Base-by-base conservation (phyloP, 176 grass and related monocot species). In the Coix lacrymajobi region DNA sequence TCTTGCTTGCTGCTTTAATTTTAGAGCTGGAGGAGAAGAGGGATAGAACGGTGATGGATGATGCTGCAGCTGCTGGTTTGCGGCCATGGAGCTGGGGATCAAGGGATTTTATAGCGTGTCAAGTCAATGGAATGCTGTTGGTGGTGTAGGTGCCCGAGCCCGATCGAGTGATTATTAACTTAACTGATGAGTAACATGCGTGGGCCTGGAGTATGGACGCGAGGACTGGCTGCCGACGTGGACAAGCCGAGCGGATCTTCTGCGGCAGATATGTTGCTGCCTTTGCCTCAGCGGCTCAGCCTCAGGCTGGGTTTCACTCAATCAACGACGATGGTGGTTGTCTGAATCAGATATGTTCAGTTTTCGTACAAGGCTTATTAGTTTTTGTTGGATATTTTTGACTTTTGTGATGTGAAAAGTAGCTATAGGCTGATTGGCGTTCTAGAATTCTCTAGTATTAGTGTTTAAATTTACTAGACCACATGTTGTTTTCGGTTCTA, bases 21-120 rank as follows among this genome's bases (percentile, higher is more conserved):
- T 25, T 2, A 6, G 43, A 57, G 70, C 40, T 57, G 15, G 41
- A 37, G 25, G 24, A 16, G 68, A 44, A 11, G 69, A 29, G 38
- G 10, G 33, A 11, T 4, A n/a, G 29, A 29, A 30, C 12, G 14
- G 65, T 68, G 66, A 41, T 8, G 6, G 58, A 54, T 36, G 69
- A 5, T 78, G 69, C 51, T 10, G 57, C 64, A 63, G 73, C 75
- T 83, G 76, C 29, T 79, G 25, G 80, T 43, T 82, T 83, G 80
- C 68, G 75, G 67, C 67, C 51, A 83, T 87, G 73, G 83, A 62
- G 71, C 9, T 44, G 38, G 19, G 65, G 14, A 40, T 68, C 24
- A 14, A 8, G 66, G 88, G 69, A 43, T 87, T 54, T 84, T 90
- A 84, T 90, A 90, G 46, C n/a, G 79, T 19, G 12, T 24, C 8